Evolutionary conservation across 805 yeast species (phyloP).

Genomic region (Maudiozyma saulgeensis): DNA sequence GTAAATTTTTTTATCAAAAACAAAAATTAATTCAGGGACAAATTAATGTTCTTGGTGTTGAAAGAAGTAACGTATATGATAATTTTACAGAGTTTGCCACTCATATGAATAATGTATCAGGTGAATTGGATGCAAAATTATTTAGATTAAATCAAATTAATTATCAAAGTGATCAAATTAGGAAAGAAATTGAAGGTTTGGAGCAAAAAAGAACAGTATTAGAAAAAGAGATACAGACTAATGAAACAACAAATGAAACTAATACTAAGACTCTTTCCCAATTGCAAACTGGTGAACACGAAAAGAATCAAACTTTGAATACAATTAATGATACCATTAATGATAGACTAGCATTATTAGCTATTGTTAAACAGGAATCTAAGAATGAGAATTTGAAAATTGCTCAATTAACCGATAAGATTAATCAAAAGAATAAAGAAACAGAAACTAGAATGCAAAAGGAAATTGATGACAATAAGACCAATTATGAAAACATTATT

Average conservation of each 20-base stretch:
- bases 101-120: conserved; percentile 15
- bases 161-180: conserved; percentile 12
- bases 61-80: conserved; percentile 12
- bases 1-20: conserved; percentile 13
- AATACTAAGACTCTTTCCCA: conserved; percentile 20
- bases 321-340: conserved; percentile 20
- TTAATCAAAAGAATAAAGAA: conserved; percentile 20
- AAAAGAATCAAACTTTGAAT: conserved; percentile 16
- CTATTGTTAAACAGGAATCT: conserved; percentile 23
- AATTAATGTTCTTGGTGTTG: conserved; percentile 17
- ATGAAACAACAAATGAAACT: conserved; percentile 10
- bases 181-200: conserved; percentile 15
- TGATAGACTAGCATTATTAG: conserved; percentile 11
- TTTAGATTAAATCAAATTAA: conserved; percentile 17
- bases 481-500: conserved; percentile 17
- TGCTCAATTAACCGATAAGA: conserved; percentile 19
- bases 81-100: conserved; percentile 16
- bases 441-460: conserved; percentile 20
- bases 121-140: conserved; percentile 22
- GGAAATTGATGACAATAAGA: conserved; percentile 20
- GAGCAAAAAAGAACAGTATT: conserved; percentile 10
- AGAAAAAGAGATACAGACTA: conserved; percentile 12
- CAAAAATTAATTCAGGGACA: conserved; percentile 20
- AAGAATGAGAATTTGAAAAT: conserved; percentile 22
- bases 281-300: conserved; percentile 16